Conservation (phyloP, 75 land plant species). For the Pseudotsuga menziesii region DNA sequence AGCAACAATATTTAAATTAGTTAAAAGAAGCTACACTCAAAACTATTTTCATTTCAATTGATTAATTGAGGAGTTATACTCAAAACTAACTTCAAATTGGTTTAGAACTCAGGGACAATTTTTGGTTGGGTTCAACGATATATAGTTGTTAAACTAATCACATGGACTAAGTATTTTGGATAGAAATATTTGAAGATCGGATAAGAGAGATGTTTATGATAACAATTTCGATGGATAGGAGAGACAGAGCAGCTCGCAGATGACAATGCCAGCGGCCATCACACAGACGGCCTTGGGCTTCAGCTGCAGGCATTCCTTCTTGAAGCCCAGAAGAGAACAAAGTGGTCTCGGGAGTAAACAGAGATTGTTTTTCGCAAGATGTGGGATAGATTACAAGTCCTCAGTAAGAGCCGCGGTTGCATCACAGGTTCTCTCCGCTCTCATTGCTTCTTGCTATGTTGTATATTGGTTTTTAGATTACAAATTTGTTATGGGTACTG, state of each 20-base stretch:
- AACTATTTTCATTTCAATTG: too few relatives aligned
- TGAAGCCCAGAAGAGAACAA: background rate
- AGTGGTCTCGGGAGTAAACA: background rate
- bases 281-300: slow-evolving; percentile 4
- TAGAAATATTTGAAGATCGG: too few relatives aligned
- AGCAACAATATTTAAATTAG: too few relatives aligned
- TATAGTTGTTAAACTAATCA: too few relatives aligned
- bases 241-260: background rate
- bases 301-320: background rate
- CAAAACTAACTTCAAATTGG: too few relatives aligned
- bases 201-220: too few relatives aligned
- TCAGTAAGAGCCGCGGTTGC: background rate
- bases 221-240: too few relatives aligned
- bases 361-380: background rate
- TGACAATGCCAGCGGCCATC: background rate
- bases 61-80: too few relatives aligned
- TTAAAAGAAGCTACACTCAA: too few relatives aligned
- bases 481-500: background rate
- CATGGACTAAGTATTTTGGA: too few relatives aligned
- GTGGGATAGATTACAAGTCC: background rate
- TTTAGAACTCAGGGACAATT: too few relatives aligned
- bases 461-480: background rate
- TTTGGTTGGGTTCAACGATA: too few relatives aligned
- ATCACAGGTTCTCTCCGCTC: background rate
- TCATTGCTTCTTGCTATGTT: background rate